phyloP scores from a whole-genome alignment of 768 basidiomycete genomes.

The Rhodosporidiobolus odoratus region DNA sequence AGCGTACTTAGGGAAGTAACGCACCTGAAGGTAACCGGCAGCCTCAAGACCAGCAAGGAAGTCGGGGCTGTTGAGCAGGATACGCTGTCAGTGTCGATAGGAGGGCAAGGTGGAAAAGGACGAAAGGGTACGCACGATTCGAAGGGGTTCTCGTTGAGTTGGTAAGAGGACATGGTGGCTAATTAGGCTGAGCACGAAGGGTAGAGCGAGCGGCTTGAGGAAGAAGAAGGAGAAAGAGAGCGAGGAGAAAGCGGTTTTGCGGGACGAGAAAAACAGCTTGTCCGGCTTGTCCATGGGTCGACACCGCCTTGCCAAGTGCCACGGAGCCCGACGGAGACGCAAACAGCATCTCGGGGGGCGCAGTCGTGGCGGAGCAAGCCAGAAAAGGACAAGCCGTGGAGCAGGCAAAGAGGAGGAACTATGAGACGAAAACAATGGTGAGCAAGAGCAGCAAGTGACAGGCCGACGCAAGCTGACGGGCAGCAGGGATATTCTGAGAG shows the following conservation, averaged over 20 bases:
- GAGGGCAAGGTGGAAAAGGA: not conserved
- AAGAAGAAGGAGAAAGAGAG: too few relatives aligned
- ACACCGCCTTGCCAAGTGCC: not conserved
- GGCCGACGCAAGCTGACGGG: too few relatives aligned
- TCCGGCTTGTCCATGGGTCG: not conserved
- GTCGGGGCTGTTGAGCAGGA: conserved; percentile 8
- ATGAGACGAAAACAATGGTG: too few relatives aligned
- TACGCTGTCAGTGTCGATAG: too few relatives aligned
- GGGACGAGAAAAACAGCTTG: too few relatives aligned
- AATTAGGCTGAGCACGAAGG: not conserved
- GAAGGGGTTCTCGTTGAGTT: conserved; percentile 18
- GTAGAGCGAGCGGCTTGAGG: not conserved
- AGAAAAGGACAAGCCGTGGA: too few relatives aligned
- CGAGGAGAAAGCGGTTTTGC: not conserved
- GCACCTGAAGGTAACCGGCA: conserved; percentile 34
- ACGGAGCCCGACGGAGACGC: not conserved
- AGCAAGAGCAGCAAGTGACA: too few relatives aligned
- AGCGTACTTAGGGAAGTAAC: not conserved
- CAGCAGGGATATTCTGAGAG: too few relatives aligned
- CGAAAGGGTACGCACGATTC: conserved; percentile 9
- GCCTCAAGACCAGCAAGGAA: conserved; percentile 36
- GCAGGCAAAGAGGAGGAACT: too few relatives aligned
- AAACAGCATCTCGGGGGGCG: too few relatives aligned
- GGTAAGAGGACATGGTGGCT: too few relatives aligned
- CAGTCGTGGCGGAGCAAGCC: too few relatives aligned